A percentile compares a stretch with the other conserved stretches of the same genome.
Evolutionary conservation across 1,284 basidiomycete species (phyloP).

Genomic region (Ganoderma lingzhi): DNA sequence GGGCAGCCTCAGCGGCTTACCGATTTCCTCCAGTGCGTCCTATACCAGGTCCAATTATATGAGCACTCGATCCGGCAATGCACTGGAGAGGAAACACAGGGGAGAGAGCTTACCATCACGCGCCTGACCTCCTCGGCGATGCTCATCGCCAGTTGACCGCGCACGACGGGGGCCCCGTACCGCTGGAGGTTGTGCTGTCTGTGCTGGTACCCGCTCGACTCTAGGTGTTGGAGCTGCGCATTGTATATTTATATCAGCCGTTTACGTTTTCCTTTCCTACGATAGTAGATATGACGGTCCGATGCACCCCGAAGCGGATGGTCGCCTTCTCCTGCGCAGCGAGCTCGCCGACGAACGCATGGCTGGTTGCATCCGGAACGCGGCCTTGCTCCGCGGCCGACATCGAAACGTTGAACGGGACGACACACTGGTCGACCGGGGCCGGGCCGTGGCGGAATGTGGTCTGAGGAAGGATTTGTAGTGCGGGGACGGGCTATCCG

Average conservation of each 20-base stretch:
- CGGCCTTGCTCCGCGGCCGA: not conserved
- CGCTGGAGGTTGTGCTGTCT: slow-evolving; percentile 1
- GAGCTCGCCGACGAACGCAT: not conserved
- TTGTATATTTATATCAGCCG: not conserved
- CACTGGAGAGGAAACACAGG: too few relatives aligned
- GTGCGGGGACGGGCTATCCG: not conserved
- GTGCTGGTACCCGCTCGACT: not conserved
- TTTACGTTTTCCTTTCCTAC: too few relatives aligned
- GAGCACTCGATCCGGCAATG: too few relatives aligned
- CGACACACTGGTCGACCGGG: not conserved
- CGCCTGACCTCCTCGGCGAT: not conserved
- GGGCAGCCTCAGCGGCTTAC: not conserved
- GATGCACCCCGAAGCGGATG: not conserved
- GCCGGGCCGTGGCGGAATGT: not conserved
- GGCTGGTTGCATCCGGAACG: not conserved
- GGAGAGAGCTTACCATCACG: too few relatives aligned
- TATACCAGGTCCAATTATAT: too few relatives aligned
- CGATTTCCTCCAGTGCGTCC: not conserved
- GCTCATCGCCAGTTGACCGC: not conserved
- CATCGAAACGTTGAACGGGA: not conserved
- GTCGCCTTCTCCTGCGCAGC: not conserved
- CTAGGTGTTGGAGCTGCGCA: not conserved
- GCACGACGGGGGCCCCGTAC: not conserved
- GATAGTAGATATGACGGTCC: not conserved
- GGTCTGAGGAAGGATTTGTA: not conserved